These are phyloP conservation scores for Crassisporium funariophilum DNA, from an alignment of 768 basidiomycete species.

Conservation along the genomic window DNA sequence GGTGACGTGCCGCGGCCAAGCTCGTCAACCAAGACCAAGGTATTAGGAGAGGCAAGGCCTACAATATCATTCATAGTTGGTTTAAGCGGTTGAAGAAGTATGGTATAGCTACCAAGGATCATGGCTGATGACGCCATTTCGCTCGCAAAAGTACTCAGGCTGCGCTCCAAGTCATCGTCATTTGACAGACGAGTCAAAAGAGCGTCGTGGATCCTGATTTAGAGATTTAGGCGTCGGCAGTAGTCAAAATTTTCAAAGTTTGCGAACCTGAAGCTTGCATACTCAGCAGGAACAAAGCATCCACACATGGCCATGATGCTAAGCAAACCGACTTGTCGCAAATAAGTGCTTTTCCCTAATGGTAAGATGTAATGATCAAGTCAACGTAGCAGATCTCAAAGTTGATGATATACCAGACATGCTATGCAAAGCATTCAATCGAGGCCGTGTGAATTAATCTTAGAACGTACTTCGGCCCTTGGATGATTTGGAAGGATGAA, in stretches of 20 bases:
- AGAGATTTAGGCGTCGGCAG: neutral
- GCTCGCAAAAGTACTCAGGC: constrained; percentile 90
- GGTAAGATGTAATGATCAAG: neutral
- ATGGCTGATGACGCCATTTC: constrained; percentile 94
- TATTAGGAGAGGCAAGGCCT: constrained; percentile 71
- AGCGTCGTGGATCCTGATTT: constrained; percentile 71
- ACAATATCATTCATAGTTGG: neutral
- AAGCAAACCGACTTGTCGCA: constrained; percentile 84
- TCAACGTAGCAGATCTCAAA: neutral
- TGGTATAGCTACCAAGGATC: constrained; percentile 65
- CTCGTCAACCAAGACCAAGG: constrained; percentile 90
- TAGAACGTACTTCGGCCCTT: constrained; percentile 80
- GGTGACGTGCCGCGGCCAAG: constrained; percentile 92
- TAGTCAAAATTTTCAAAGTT: neutral
- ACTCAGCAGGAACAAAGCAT: constrained; percentile 91
- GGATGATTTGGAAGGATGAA: constrained; percentile 88
- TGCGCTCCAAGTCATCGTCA: constrained; percentile 90
- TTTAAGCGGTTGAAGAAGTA: neutral
- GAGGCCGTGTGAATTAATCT: neutral
- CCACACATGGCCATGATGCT: constrained; percentile 88
- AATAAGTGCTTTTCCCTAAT: constrained; percentile 88
- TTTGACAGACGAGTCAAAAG: constrained; percentile 89
- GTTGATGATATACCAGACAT: constrained; percentile 41
- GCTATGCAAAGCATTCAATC: constrained; percentile 23
- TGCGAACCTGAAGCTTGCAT: constrained; percentile 79